Percentiles rank a stretch among this genome's conserved stretches.
These are phyloP conservation scores for Eucalyptus sp. DNA, from an alignment of 345 rosid genomes.

Conservation along the genomic window DNA sequence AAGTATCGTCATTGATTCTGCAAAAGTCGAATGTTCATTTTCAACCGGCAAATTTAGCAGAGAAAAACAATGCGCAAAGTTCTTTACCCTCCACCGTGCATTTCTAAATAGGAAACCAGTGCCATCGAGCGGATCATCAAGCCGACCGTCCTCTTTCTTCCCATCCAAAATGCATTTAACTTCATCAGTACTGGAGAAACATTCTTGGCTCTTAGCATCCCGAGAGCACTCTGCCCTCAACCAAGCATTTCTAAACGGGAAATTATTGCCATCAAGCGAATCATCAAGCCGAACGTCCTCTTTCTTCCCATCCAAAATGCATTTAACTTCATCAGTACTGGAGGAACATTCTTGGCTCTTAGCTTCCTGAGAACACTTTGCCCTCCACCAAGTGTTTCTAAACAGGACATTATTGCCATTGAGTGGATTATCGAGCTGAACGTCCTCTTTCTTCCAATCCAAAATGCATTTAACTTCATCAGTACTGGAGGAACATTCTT, in stretches of 20 bases:
- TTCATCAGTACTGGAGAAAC: not conserved
- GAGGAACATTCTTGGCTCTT: not conserved
- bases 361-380: not conserved
- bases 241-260: not conserved
- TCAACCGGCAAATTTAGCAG: not conserved
- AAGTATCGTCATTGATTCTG: not conserved
- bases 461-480: not conserved
- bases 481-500: not conserved
- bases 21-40: not conserved
- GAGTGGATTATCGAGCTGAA: too few species aligned
- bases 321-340: not conserved
- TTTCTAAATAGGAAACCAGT: constrained; percentile 10
- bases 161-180: not conserved
- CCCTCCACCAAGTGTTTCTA: too few species aligned
- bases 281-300: not conserved
- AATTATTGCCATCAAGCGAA: not conserved
- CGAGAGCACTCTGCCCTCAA: not conserved
- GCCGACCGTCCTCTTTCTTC: not conserved
- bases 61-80: not conserved
- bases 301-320: not conserved
- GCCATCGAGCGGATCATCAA: constrained; percentile 16
- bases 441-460: not conserved
- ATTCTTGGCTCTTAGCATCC: not conserved
- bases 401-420: too few species aligned
- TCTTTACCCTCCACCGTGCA: not conserved